A percentile compares a stretch with the other conserved stretches of the same genome.
phyloP scores from a whole-genome alignment of 148 eudicot genomes.

The Arbutus unedo region DNA sequence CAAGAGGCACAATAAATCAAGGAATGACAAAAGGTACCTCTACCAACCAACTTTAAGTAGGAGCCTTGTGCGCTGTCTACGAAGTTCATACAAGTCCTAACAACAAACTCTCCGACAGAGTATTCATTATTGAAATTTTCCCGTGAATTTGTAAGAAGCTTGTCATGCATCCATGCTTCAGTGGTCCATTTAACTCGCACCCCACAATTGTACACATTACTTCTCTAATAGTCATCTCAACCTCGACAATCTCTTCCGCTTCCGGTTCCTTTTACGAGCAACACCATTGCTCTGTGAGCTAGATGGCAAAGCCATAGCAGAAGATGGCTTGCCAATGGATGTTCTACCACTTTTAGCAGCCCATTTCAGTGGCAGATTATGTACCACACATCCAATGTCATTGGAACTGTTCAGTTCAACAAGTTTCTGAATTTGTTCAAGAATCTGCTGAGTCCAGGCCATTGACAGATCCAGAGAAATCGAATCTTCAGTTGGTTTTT shows the following conservation, averaged over 20 bases:
- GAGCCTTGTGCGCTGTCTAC: no score
- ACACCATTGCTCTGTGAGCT: constrained; percentile 16
- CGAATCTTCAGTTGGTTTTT: constrained; percentile 72
- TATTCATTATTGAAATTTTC: not conserved
- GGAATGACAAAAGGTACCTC: not conserved
- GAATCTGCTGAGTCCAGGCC: constrained; percentile 73
- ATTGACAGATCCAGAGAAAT: constrained; percentile 65
- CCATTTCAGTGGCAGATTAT: constrained; percentile 65
- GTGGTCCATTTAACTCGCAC: not conserved
- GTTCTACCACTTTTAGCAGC: constrained; percentile 49
- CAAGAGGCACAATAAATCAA: not conserved
- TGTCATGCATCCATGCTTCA: not conserved
- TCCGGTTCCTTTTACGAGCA: constrained; percentile 32
- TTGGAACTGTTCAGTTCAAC: constrained; percentile 51
- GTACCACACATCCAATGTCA: constrained; percentile 49
- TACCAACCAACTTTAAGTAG: no score
- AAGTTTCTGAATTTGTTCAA: constrained; percentile 59
- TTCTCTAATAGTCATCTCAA: constrained; percentile 19
- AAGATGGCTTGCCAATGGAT: constrained; percentile 29
- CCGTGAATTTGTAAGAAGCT: not conserved
- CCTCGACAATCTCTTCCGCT: constrained; percentile 52
- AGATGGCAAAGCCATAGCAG: constrained; percentile 22
- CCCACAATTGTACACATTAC: not conserved
- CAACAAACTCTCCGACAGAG: not conserved
- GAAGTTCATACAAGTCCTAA: no score